These are phyloP conservation scores for Podaxis sp. DNA, from an alignment of 768 basidiomycete genomes.

Conservation along the genomic window DNA sequence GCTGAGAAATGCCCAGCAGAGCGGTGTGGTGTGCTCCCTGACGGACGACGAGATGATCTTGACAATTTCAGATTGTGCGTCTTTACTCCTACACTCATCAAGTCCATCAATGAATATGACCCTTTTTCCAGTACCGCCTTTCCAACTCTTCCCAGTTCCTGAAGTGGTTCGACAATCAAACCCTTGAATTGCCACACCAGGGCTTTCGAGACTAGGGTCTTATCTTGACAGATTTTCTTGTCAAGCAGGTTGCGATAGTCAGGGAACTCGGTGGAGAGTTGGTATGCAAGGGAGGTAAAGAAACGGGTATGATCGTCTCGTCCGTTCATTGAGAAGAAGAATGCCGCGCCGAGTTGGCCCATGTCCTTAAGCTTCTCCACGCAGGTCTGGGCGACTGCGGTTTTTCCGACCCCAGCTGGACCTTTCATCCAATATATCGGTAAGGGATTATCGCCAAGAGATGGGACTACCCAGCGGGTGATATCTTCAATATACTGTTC, in stretches of 20 bases:
- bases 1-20: constrained; percentile 9
- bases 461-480: not conserved
- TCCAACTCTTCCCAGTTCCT: not conserved
- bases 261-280: not conserved
- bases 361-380: not conserved
- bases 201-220: not conserved
- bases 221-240: not conserved
- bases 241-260: not conserved
- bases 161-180: not conserved
- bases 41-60: not conserved
- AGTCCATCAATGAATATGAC: constrained; percentile 1
- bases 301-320: not conserved
- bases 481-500: constrained; percentile 10
- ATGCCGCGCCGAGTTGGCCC: constrained; percentile 7
- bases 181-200: not conserved
- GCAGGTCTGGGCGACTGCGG: constrained; percentile 3
- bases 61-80: not conserved
- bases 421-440: constrained; percentile 2
- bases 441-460: not conserved
- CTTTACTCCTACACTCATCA: not conserved
- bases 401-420: not conserved
- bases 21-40: not conserved
- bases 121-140: not conserved
- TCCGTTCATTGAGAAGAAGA: constrained; percentile 7
- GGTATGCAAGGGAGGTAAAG: constrained; percentile 8